Base-by-base conservation (phyloP, 345 rosid species). In the Bruguiera parviflora region DNA sequence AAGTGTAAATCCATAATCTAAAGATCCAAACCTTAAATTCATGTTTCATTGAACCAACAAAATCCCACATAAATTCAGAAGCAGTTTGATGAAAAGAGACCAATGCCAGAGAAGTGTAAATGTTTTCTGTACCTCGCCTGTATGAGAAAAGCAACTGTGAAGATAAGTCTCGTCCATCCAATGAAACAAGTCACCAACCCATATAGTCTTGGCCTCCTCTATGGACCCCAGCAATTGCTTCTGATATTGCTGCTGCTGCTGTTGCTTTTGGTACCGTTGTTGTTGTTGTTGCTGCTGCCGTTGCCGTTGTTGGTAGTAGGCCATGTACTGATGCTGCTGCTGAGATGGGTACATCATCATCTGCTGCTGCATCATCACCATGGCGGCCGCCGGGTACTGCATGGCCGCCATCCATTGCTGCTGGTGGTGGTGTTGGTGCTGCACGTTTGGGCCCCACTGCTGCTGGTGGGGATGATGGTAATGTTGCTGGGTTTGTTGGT, bases 361-460 rank as follows among this genome's bases (percentile, higher is more conserved):
- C 82, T 92, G 98, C 75, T 92, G 96, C 76, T 89, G 97, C 96
- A 88, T 88, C 97, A 92, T 92, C 71, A 78, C 89, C 92, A 89
- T 85, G 15, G 94, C 90, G 3, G 96, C 92, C 37, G 91, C 86
- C 11, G 98, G 97, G 63, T 92, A 89, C 73, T 92, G 96, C 93
- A 85, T 81, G 55, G 86, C 83, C 13, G 84, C 88, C 90, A 85
- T 83, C 92, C 87, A 83, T 58, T 82, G 91, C 43, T 79, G 85
- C 65, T 80, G 81, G 25, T 61, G 67, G 0, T 66, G 75, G 39
- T 33, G 61, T 43, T 61, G 71, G 0, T 66, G 75, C 55, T 25
- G 61, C 62, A 56, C 35, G 3, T 32, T 65, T 6, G 69, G 81
- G 2, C 56, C 76, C 70, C 69, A 69, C 63, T 68, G 77, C 46